Conservation (phyloP, 176 grass and related monocot genomes). For the Avena atlantica region DNA sequence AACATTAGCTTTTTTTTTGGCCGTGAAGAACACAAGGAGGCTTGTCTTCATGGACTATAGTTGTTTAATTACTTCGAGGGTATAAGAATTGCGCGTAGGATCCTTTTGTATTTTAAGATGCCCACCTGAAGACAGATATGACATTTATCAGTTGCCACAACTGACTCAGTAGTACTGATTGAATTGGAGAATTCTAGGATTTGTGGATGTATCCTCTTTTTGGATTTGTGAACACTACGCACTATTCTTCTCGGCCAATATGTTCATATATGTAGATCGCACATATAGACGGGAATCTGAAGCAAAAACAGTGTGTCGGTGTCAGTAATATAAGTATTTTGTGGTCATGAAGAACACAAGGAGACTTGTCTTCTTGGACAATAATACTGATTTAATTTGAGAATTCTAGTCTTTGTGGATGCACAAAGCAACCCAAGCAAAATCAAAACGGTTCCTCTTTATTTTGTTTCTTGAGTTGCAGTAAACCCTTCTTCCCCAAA, state of each 20-base stretch:
- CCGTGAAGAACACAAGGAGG: not conserved
- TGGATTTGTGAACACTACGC: not conserved
- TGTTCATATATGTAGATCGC: not conserved
- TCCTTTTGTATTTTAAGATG: not conserved
- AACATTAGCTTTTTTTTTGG: not conserved
- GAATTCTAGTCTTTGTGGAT: not conserved
- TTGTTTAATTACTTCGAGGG: not conserved
- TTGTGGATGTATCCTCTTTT: not conserved
- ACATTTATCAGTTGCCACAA: not conserved
- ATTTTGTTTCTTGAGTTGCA: not conserved
- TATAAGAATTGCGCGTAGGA: not conserved
- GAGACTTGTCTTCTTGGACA: not conserved
- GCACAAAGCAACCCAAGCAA: not conserved
- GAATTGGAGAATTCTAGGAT: not conserved
- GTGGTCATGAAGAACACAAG: not conserved
- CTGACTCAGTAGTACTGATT: not conserved
- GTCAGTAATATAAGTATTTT: not conserved
- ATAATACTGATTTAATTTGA: not conserved
- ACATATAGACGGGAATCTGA: not conserved
- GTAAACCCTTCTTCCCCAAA: not conserved
- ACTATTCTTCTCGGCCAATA: not conserved
- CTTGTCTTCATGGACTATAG: not conserved
- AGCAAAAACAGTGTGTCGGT: not conserved
- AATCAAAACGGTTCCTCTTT: not conserved
- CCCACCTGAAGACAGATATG: not conserved